Percentiles rank a stretch among this genome's conserved stretches.
Evolutionary conservation across 495 filamentous ascomycete genomes (phyloP).

Genomic region (Xylaria venustula): DNA sequence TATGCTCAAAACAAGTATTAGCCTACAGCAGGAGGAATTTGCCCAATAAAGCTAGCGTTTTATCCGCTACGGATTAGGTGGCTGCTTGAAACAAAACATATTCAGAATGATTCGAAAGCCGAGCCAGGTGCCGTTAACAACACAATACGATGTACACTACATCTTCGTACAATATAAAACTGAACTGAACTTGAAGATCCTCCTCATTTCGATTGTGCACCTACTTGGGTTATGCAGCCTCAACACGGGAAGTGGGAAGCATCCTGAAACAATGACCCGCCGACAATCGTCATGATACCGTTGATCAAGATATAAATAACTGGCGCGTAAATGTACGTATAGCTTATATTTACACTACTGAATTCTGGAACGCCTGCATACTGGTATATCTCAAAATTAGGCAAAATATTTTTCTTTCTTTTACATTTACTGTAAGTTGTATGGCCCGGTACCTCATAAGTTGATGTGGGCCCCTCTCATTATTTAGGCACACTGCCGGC

Average conservation of each 20-base stretch:
- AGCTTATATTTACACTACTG: background rate
- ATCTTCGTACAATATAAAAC: too few species aligned
- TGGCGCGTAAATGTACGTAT: too few species aligned
- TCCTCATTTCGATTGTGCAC: background rate
- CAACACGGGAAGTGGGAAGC: background rate
- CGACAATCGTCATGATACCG: background rate
- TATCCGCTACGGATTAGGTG: too few species aligned
- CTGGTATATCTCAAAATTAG: background rate
- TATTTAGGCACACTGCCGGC: too few species aligned
- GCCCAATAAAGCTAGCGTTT: too few species aligned
- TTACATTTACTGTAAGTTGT: too few species aligned
- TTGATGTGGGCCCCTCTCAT: too few species aligned
- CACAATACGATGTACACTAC: too few species aligned
- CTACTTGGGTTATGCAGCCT: background rate
- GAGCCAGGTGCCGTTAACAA: too few species aligned
- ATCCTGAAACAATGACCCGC: constrained; percentile 6
- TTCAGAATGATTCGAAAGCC: too few species aligned
- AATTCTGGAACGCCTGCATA: background rate
- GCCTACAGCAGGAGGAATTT: background rate
- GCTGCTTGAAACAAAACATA: too few species aligned
- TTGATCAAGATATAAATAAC: constrained; percentile 7
- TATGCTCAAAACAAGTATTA: background rate
- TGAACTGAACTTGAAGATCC: background rate
- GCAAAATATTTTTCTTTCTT: background rate
- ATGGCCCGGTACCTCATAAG: too few species aligned